Evolutionary conservation across 306 rosid genomes (phyloP).

Genomic region (Corylus heterophylla): DNA sequence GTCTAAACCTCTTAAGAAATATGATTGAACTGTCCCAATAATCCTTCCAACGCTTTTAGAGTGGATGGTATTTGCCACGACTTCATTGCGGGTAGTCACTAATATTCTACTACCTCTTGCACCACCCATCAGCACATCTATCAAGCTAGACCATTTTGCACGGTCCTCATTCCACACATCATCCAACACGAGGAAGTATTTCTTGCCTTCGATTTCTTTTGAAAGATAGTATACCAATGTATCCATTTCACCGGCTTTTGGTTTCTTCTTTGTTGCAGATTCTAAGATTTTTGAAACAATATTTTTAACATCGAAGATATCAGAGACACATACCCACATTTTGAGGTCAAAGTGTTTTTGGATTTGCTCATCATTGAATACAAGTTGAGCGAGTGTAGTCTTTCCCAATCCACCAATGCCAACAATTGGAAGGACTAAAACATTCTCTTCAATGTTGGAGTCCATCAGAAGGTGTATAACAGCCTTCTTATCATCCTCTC

Average conservation of each 20-base stretch:
- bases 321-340: slow-evolving; percentile 2
- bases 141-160: not conserved
- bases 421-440: slow-evolving; percentile 18
- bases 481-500: slow-evolving; percentile 3
- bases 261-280: not conserved
- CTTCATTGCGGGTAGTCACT: slow-evolving; percentile 5
- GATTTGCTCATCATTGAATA: not conserved
- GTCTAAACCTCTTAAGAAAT: too few relatives aligned
- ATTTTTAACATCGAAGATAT: not conserved
- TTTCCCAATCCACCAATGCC: slow-evolving; percentile 27
- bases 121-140: not conserved
- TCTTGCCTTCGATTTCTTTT: not conserved
- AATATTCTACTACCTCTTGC: slow-evolving; percentile 17
- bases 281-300: not conserved
- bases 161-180: slow-evolving; percentile 3
- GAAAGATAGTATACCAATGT: not conserved
- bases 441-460: not conserved
- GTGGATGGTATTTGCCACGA: not conserved
- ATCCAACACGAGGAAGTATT: slow-evolving; percentile 14
- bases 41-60: too few relatives aligned
- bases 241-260: not conserved
- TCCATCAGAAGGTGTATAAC: not conserved
- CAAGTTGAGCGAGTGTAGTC: slow-evolving; percentile 15
- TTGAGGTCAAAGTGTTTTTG: not conserved
- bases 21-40: not conserved